Evolutionary conservation across 257 asterid genomes (phyloP).

Genomic region (Lycium ferocissimum): DNA sequence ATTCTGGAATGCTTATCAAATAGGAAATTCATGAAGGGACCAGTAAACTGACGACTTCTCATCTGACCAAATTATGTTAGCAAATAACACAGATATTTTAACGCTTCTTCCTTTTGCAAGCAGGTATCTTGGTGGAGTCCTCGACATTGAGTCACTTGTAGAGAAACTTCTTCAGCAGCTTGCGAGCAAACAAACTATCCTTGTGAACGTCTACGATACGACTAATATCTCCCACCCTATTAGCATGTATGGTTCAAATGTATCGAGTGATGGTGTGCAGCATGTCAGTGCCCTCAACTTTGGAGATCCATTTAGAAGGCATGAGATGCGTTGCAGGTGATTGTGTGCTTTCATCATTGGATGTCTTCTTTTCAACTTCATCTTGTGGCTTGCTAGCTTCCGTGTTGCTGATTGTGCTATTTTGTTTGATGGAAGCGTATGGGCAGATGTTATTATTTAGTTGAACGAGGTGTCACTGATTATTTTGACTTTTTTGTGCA

Average conservation of each 20-base stretch:
- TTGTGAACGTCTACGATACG: slow-evolving; percentile 87
- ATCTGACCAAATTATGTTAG: background rate
- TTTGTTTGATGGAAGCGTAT: slow-evolving; percentile 16
- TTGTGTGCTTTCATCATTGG: background rate
- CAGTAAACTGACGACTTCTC: background rate
- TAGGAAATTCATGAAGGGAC: background rate
- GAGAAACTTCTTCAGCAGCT: slow-evolving; percentile 98
- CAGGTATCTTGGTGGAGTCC: slow-evolving; percentile 99
- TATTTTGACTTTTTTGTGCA: background rate
- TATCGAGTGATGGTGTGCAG: slow-evolving; percentile 56
- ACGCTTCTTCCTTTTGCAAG: slow-evolving; percentile 32
- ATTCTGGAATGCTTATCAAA: background rate
- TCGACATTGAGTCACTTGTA: slow-evolving; percentile 94
- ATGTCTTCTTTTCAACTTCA: slow-evolving; percentile 21
- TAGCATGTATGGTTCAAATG: slow-evolving; percentile 89
- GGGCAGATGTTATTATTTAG: background rate
- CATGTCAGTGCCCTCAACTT: slow-evolving; percentile 82
- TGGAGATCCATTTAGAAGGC: slow-evolving; percentile 93
- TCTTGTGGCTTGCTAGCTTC: slow-evolving; percentile 21
- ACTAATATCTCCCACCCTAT: slow-evolving; percentile 71
- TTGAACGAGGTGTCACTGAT: slow-evolving; percentile 16
- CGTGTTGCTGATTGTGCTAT: slow-evolving; percentile 10
- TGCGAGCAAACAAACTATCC: slow-evolving; percentile 94
- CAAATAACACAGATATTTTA: slow-evolving; percentile 2
- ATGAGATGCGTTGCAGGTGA: slow-evolving; percentile 99